Conservation (phyloP, 2,329 filamentous ascomycete species). For the Penicillium sp. region DNA sequence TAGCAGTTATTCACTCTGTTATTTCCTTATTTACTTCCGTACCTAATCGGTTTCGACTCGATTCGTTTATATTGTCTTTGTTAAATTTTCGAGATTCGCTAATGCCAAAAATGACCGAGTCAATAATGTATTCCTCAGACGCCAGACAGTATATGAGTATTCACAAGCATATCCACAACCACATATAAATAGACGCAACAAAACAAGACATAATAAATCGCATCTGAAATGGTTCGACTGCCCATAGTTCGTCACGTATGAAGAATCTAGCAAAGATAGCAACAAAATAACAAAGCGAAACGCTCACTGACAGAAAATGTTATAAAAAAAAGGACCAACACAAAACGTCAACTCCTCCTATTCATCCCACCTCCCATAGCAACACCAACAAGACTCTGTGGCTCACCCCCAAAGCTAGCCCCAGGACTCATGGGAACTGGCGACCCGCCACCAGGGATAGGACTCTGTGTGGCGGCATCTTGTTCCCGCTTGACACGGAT, state of each 20-base stretch:
- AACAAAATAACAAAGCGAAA: not conserved
- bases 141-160: not conserved
- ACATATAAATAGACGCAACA: not conserved
- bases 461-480: constrained; percentile 31
- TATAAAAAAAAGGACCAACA: not conserved
- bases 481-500: constrained; percentile 70
- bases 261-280: not conserved
- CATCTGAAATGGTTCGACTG: not conserved
- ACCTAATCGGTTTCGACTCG: not conserved
- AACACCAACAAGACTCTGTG: constrained; percentile 38
- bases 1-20: not conserved
- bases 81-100: not conserved
- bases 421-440: constrained; percentile 12
- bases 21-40: not conserved
- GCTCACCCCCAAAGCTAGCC: constrained; percentile 27
- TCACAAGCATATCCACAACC: not conserved
- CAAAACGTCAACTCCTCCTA: constrained; percentile 23
- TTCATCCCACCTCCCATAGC: constrained; percentile 30
- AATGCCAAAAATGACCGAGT: not conserved
- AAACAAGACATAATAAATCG: not conserved
- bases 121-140: not conserved
- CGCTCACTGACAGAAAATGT: constrained; percentile 4
- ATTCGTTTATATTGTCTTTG: not conserved
- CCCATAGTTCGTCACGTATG: not conserved
- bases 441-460: constrained; percentile 20